Base-by-base conservation (phyloP, 1,139 yeast genomes). In the Protomyces inundatus region DNA sequence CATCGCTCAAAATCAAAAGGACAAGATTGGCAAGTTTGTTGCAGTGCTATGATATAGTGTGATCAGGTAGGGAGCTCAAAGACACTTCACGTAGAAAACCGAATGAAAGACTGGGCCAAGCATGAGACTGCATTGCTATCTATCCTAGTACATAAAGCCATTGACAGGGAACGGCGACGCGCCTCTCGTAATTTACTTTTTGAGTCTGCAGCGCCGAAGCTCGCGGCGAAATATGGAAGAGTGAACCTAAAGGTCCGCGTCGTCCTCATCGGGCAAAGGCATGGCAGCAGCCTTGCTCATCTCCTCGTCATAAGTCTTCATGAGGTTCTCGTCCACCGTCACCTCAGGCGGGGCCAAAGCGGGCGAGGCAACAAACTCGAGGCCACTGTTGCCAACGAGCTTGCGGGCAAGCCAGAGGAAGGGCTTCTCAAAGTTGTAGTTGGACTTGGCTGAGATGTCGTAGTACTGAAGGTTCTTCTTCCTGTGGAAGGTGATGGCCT, bases 311-410 rank as follows among this genome's bases (percentile, higher is more conserved):
- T 93, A 95, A 82, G 91, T 90, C 82, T 85, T 87, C 97, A 95
- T 90, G 82, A 93, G 85, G 73, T 86, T 93, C 73, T 90, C 88
- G 77, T 95, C 98, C 74, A 95, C 97, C 77, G 86, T 88, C 72
- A 93, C 98, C 84, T 95, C 98, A 76, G 99, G 98, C 75, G 99
- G 98, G 77, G 97, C 98, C 80, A 95, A 86, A 71, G 98, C 98
- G 73, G 98, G 98, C 68, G 98, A 88, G 73, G 96, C 98, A 73
- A 95, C 98, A 76, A 95, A 95, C 82, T 95, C 98, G 76, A 95
- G 86, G 79, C 88, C 90, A 69, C 97, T 93, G 85, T 90, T 90
- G 80, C 98, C 99, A 71, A 91, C 97, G 76, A 95, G 85, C 83
- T 95, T 95, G 86, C 98, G 89, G 65, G 98, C 98, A 76, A 95